Evolutionary conservation across 2,329 filamentous ascomycete species (phyloP), one percentile per base, ranked within the genome.

Genomic region (Aphanoascus verrucosus): DNA sequence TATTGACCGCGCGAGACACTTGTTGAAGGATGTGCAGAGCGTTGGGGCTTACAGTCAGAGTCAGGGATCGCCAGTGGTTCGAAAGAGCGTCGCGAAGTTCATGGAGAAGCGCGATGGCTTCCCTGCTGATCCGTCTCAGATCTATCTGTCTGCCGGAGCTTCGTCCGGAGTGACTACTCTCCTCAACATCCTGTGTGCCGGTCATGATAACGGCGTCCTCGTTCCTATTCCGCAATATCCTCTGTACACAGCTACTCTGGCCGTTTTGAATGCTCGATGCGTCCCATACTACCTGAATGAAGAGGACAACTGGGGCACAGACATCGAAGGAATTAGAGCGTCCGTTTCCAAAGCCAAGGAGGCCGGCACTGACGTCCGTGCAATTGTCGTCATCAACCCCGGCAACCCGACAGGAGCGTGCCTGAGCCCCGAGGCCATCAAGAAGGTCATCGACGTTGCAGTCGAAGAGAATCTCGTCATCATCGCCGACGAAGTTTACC

Each of bases 221-320:
- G 85, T 97, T 17, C 93, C 91, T 20, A 97, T 98, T 62, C 93
- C 93, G 5, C 93, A 98, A 72, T 98, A 98, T 71, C 93, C 93
- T 20, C 84, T 98, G 47, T 98, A 98, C 75, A 97, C 91, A 7
- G 93, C 93, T 23, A 93, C 90, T 0, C 80, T 98, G 58, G 77
- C 89, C 50, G 74, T 98, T 45, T 79, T 97, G 56, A 81, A 96
- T 69, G 88, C 91, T 51, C 82, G 80, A 54, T 87, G 85, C 65
- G 93, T 98, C 28, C 91, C 93, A 37, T 98, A 98, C 76, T 86
- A 88, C 72, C 82, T 98, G 48, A 86, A 97, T 62, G 93, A 98
- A 74, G 74, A 81, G 60, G 81, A 83, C 63, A 79, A 81, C 58
- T 98, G 93, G 93, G 86, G 87, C 57, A 97, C 91, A 46, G 85